Evolutionary conservation across 2,329 filamentous ascomycete genomes (phyloP).

Genomic region (Beauveria scarabaeidicola): DNA sequence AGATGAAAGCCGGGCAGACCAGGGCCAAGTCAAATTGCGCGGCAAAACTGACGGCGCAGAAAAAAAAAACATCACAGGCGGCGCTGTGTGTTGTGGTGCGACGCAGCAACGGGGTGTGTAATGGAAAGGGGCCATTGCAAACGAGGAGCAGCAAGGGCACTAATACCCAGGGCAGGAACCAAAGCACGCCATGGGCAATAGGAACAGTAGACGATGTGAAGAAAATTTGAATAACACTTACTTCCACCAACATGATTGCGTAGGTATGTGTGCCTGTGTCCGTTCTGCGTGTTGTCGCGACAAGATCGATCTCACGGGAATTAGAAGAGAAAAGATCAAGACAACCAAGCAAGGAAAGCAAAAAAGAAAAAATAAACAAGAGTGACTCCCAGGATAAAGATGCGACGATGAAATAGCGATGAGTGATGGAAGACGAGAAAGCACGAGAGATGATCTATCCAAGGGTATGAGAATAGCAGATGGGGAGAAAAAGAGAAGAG

Average conservation of each 20-base stretch:
- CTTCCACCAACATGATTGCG: conserved; percentile 28
- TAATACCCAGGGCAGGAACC: conserved; percentile 8
- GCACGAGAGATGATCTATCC: conserved; percentile 3
- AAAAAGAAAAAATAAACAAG: not conserved
- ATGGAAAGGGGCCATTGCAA: not conserved
- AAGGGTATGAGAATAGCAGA: not conserved
- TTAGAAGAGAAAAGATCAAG: not conserved
- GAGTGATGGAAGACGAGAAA: not conserved
- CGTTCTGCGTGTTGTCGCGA: not conserved
- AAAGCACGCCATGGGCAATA: not conserved
- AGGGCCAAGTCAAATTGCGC: not conserved
- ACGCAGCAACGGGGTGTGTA: not conserved
- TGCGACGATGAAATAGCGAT: not conserved
- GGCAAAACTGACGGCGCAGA: conserved; percentile 13
- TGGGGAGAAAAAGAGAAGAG: not conserved
- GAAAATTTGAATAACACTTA: conserved; percentile 19
- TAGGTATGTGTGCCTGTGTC: not conserved
- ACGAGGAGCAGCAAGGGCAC: not conserved
- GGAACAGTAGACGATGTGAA: not conserved
- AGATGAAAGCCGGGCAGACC: not conserved
- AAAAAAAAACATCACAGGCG: conserved; percentile 5
- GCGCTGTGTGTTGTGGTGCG: not conserved
- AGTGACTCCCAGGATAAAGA: not conserved
- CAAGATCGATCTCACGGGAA: not conserved
- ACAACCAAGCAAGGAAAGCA: not conserved